phyloP scores from a whole-genome alignment of 192 early-diverging fungal species.

The Tieghemiomyces parasiticus region DNA sequence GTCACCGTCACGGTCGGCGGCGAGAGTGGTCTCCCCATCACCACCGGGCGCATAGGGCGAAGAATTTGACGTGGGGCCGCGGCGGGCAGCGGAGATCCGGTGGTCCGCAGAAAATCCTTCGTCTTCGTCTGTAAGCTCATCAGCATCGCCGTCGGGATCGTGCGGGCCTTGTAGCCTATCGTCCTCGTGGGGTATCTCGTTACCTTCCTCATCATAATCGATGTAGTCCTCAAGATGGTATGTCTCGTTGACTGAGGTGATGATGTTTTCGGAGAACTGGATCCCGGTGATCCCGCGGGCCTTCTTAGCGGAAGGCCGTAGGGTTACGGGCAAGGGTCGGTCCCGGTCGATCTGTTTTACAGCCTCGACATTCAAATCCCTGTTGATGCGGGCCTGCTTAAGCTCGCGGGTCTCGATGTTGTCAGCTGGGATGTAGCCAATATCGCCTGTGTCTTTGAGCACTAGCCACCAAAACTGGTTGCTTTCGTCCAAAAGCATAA shows the following conservation, averaged over 20 bases:
- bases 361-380: slow-evolving; percentile 39
- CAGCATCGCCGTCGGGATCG: slow-evolving; percentile 11
- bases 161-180: slow-evolving; percentile 12
- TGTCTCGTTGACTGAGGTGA: slow-evolving; percentile 3
- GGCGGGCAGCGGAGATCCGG: background rate
- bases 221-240: slow-evolving; percentile 11
- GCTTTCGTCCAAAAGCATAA: slow-evolving; percentile 59
- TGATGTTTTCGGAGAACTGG: background rate
- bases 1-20: background rate
- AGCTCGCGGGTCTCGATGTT: slow-evolving; percentile 45
- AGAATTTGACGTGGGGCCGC: background rate
- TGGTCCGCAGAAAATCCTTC: slow-evolving; percentile 12
- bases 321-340: background rate
- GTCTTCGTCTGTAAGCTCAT: slow-evolving; percentile 8
- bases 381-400: slow-evolving; percentile 52
- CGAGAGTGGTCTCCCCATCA: background rate
- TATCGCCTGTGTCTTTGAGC: slow-evolving; percentile 36
- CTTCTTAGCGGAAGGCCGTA: background rate
- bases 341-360: slow-evolving; percentile 22
- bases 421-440: slow-evolving; percentile 73
- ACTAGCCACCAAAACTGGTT: slow-evolving; percentile 64
- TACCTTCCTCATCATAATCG: slow-evolving; percentile 14
- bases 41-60: background rate
- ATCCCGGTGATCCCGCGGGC: background rate
- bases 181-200: background rate